These are phyloP conservation scores for Phyllosticta citriasiana DNA, from an alignment of 2,329 filamentous ascomycete genomes.

Conservation along the genomic window DNA sequence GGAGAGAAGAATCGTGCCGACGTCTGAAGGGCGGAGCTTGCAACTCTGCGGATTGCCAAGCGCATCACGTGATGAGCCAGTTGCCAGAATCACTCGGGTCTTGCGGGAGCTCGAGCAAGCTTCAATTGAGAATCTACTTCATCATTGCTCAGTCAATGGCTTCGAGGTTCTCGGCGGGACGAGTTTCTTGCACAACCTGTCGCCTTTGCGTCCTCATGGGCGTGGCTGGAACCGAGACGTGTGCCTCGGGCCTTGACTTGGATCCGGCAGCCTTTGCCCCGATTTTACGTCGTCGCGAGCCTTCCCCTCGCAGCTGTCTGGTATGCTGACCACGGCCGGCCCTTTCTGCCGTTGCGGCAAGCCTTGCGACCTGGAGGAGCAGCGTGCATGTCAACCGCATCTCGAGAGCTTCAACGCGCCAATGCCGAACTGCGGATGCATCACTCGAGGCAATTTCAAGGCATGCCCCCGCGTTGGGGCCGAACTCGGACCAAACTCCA, in stretches of 20 bases:
- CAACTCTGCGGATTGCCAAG: neutral
- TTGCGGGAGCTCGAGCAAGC: neutral
- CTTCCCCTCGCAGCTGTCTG: neutral
- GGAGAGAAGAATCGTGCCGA: constrained; percentile 13
- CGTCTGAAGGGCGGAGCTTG: neutral
- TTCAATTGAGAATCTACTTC: neutral
- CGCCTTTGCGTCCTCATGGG: neutral
- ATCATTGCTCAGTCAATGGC: neutral
- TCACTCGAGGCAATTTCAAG: neutral
- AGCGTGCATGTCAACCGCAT: neutral
- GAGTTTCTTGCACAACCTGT: neutral
- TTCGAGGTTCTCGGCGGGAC: neutral
- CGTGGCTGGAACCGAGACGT: neutral
- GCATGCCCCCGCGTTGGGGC: neutral
- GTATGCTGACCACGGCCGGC: neutral
- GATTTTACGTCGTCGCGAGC: neutral
- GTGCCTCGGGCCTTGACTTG: neutral
- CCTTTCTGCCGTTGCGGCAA: neutral
- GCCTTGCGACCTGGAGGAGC: neutral
- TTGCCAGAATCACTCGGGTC: neutral
- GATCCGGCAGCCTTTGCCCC: neutral
- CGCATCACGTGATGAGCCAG: neutral
- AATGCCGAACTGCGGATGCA: neutral
- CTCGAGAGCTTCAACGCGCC: neutral
- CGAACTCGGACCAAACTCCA: neutral